Evolutionary conservation across 2,329 filamentous ascomycete genomes (phyloP).

Genomic region (Trichoderma endophyticum): DNA sequence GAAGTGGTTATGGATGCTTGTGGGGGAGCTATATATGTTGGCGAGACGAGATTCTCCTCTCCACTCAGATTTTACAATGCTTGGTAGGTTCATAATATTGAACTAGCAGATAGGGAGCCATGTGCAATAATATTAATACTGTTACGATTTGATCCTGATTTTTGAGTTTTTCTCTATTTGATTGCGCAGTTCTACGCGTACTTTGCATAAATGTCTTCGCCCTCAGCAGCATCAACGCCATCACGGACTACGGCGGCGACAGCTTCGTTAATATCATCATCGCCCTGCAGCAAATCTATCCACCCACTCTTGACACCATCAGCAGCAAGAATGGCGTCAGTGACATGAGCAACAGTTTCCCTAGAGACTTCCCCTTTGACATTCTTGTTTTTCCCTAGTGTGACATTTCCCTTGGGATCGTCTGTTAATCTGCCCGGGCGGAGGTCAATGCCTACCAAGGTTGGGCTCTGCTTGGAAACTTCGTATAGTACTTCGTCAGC

Average conservation of each 20-base stretch:
- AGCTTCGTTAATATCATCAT: slow-evolving; percentile 45
- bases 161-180: background rate
- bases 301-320: slow-evolving; percentile 48
- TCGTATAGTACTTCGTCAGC: slow-evolving; percentile 57
- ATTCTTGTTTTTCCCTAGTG: slow-evolving; percentile 44
- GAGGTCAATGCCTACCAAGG: slow-evolving; percentile 50
- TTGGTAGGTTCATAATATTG: background rate
- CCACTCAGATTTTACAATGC: background rate
- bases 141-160: background rate
- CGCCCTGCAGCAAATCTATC: slow-evolving; percentile 55
- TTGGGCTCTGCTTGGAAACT: slow-evolving; percentile 39
- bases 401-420: slow-evolving; percentile 46
- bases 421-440: slow-evolving; percentile 51
- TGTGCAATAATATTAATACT: background rate
- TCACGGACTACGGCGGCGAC: slow-evolving; percentile 49
- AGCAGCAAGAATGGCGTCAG: slow-evolving; percentile 52
- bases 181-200: slow-evolving; percentile 6
- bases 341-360: slow-evolving; percentile 57
- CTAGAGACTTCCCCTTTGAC: slow-evolving; percentile 46
- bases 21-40: background rate
- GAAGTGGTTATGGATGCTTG: background rate
- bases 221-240: slow-evolving; percentile 51
- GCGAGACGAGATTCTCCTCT: background rate
- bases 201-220: slow-evolving; percentile 41
- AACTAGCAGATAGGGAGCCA: background rate